Percentiles rank a stretch among this genome's conserved stretches.
These are phyloP conservation scores for Agaricus sinodeliciosus DNA, from an alignment of 768 basidiomycete species.

Conservation along the genomic window DNA sequence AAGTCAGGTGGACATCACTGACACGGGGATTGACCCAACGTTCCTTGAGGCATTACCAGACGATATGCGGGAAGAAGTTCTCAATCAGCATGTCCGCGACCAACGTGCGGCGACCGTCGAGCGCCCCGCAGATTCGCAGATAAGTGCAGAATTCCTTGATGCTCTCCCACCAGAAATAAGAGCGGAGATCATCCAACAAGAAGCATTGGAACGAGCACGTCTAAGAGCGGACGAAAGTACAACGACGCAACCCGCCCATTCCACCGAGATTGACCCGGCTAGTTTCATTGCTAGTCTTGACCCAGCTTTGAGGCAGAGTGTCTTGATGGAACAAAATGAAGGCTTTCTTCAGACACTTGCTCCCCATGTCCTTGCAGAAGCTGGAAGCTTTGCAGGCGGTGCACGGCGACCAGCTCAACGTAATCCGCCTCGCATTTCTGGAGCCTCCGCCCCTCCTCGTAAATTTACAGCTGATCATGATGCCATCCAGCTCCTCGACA, in stretches of 20 bases:
- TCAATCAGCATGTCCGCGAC: slow-evolving; percentile 95
- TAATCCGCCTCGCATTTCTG: slow-evolving; percentile 13
- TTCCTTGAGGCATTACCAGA: slow-evolving; percentile 97
- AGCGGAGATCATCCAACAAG: slow-evolving; percentile 95
- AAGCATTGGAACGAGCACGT: slow-evolving; percentile 75
- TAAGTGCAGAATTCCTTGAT: slow-evolving; percentile 92
- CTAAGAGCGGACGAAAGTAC: slow-evolving; percentile 31
- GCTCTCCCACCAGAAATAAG: slow-evolving; percentile 95
- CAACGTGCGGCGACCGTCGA: slow-evolving; percentile 74
- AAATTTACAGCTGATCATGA: slow-evolving; percentile 66
- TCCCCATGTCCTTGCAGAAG: slow-evolving; percentile 83
- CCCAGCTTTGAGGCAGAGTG: slow-evolving; percentile 83
- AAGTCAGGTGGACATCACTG: slow-evolving; percentile 91
- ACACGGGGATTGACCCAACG: slow-evolving; percentile 96
- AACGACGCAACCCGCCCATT: slow-evolving; percentile 38
- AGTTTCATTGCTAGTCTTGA: slow-evolving; percentile 91
- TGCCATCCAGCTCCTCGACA: slow-evolving; percentile 90
- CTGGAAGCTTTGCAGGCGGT: slow-evolving; percentile 42
- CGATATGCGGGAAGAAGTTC: slow-evolving; percentile 97
- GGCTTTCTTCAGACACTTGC: slow-evolving; percentile 78
- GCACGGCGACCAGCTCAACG: slow-evolving; percentile 17
- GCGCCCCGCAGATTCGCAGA: slow-evolving; percentile 75
- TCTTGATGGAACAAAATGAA: slow-evolving; percentile 84
- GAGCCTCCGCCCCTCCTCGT: slow-evolving; percentile 26
- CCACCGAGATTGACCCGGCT: slow-evolving; percentile 78